These are phyloP conservation scores for Mallotus nudiflorus DNA, from an alignment of 345 rosid genomes.

Conservation along the genomic window DNA sequence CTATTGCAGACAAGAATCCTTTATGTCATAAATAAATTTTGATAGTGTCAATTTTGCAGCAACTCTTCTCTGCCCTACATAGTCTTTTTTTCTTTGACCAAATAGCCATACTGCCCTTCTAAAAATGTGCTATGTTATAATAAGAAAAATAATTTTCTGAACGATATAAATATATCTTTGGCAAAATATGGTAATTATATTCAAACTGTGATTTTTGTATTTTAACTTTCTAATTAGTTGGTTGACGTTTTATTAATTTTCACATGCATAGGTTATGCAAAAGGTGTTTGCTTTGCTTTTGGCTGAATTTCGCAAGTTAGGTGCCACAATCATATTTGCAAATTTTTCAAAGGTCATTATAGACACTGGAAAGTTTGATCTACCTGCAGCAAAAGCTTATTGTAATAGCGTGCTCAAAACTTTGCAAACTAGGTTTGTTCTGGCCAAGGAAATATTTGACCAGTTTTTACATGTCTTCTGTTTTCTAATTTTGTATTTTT, in stretches of 20 bases:
- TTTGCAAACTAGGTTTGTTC: slow-evolving; percentile 65
- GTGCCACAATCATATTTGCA: slow-evolving; percentile 87
- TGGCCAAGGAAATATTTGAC: slow-evolving; percentile 8
- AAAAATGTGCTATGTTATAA: slow-evolving; percentile 4
- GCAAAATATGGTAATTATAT: neutral
- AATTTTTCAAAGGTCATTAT: slow-evolving; percentile 83
- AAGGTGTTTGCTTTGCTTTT: slow-evolving; percentile 90
- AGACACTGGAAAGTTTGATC: slow-evolving; percentile 76
- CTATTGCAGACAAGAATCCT: slow-evolving; percentile 3
- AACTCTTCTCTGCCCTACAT: neutral
- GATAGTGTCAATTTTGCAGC: neutral
- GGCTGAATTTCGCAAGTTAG: slow-evolving; percentile 92
- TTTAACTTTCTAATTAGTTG: neutral
- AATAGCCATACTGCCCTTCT: neutral
- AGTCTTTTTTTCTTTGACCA: neutral
- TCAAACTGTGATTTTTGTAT: slow-evolving; percentile 1
- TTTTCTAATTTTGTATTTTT: slow-evolving; percentile 23
- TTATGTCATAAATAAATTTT: slow-evolving; percentile 2
- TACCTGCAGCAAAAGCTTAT: slow-evolving; percentile 78
- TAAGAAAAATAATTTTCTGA: neutral
- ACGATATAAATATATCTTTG: neutral
- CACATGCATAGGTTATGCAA: slow-evolving; percentile 71
- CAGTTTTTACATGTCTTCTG: slow-evolving; percentile 13
- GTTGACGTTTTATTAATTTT: slow-evolving; percentile 10
- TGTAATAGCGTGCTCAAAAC: slow-evolving; percentile 85